A percentile compares a stretch with the other conserved stretches of the same genome.
Evolutionary conservation across 371 early-diverging fungal genomes (phyloP).

Genomic region (Cokeromyces recurvatus): DNA sequence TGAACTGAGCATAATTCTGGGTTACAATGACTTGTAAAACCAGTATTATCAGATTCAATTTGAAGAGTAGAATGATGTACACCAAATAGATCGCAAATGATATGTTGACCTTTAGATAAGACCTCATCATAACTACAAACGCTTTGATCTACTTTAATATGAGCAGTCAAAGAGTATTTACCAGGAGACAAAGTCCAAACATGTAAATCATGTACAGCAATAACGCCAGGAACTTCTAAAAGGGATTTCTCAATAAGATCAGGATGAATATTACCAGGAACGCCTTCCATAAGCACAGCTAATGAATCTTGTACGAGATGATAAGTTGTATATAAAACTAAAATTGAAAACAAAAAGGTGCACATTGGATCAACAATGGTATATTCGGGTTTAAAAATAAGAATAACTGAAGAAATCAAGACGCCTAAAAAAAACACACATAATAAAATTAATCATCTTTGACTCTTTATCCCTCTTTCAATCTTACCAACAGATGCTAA

Average conservation of each 20-base stretch:
- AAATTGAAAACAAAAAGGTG: slow-evolving; percentile 75
- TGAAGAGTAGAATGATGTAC: slow-evolving; percentile 72
- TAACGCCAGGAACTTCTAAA: slow-evolving; percentile 49
- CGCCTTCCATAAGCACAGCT: slow-evolving; percentile 69
- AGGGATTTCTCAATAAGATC: slow-evolving; percentile 53
- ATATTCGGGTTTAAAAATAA: slow-evolving; percentile 58
- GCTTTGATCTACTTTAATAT: slow-evolving; percentile 22
- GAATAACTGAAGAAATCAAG: slow-evolving; percentile 71
- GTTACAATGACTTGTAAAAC: slow-evolving; percentile 45
- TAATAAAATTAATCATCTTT: background rate
- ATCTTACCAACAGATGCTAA: slow-evolving; percentile 64
- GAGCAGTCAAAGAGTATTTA: slow-evolving; percentile 46
- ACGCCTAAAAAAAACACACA: slow-evolving; percentile 47
- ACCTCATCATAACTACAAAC: slow-evolving; percentile 40
- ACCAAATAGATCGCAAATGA: slow-evolving; percentile 59
- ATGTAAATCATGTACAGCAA: slow-evolving; percentile 65
- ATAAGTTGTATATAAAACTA: slow-evolving; percentile 74
- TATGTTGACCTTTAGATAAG: slow-evolving; percentile 50
- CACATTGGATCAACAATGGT: slow-evolving; percentile 80
- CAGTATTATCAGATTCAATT: slow-evolving; percentile 50
- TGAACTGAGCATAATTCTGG: slow-evolving; percentile 49
- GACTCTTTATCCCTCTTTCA: background rate
- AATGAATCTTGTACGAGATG: slow-evolving; percentile 56
- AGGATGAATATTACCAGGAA: slow-evolving; percentile 59
- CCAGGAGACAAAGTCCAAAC: slow-evolving; percentile 72